phyloP scores from a whole-genome alignment of 352 stramenopile species.

The Pythium plurisporium region DNA sequence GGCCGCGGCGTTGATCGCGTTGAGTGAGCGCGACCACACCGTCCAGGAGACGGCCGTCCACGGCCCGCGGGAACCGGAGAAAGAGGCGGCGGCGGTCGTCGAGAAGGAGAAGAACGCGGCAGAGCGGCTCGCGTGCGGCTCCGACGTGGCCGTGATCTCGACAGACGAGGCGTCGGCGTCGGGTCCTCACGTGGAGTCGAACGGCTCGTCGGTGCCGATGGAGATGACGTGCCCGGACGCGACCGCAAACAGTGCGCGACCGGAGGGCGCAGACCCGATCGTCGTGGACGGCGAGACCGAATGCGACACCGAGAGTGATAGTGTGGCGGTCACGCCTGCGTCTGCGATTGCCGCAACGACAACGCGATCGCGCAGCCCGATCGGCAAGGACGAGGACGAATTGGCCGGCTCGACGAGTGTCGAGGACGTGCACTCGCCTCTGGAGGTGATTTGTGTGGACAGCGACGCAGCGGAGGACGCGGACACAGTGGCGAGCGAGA shows the following conservation, averaged over 20 bases:
- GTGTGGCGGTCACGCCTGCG: constrained; percentile 4
- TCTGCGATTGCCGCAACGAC: not conserved
- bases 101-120: no score
- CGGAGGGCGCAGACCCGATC: no score
- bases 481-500: constrained; percentile 3
- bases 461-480: constrained; percentile 7
- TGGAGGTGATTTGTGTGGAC: constrained; percentile 16
- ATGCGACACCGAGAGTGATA: constrained; percentile 3
- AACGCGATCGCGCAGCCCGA: not conserved
- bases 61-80: no score
- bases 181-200: no score
- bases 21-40: no score
- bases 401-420: constrained; percentile 2
- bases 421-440: constrained; percentile 19
- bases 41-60: no score
- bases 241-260: not conserved
- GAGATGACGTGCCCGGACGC: no score
- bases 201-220: no score
- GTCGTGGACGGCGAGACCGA: not conserved
- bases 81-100: no score
- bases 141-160: no score
- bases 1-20: not conserved
- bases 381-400: constrained; percentile 3
- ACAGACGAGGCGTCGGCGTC: no score
- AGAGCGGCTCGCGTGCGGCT: no score